These are phyloP conservation scores for Cicer cuneatum DNA, from an alignment of 306 rosid genomes.

Conservation along the genomic window DNA sequence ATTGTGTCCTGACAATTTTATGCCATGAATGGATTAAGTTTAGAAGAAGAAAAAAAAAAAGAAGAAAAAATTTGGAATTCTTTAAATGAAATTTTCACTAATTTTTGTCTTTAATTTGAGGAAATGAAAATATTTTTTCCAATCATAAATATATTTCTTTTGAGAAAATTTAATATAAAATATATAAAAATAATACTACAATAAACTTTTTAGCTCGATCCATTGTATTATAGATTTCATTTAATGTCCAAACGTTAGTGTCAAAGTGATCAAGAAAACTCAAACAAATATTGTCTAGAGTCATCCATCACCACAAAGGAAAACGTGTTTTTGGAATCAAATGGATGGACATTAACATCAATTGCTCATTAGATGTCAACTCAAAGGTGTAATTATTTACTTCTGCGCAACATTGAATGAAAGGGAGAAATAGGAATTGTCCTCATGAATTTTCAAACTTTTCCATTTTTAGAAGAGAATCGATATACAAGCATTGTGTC, in stretches of 20 bases:
- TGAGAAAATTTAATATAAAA: no score
- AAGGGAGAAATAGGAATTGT: not conserved
- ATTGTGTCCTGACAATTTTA: not conserved
- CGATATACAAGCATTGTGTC: not conserved
- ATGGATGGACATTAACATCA: constrained; percentile 22
- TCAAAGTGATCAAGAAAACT: not conserved
- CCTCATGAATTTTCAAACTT: not conserved
- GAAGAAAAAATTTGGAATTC: no score
- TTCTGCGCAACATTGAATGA: not conserved
- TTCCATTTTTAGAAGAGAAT: not conserved
- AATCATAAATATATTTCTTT: no score
- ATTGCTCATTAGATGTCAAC: constrained; percentile 13
- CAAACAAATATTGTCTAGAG: not conserved
- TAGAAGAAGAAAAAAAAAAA: no score
- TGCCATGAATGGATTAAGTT: no score
- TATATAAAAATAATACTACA: no score
- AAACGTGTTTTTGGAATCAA: constrained; percentile 35
- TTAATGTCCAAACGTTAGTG: not conserved
- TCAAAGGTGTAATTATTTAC: not conserved
- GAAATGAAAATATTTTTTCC: no score
- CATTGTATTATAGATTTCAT: no score
- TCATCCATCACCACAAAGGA: not conserved
- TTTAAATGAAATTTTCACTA: no score
- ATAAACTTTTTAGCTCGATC: no score
- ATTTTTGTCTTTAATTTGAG: no score